phyloP scores from a whole-genome alignment of 768 basidiomycete species.

The Auriscalpium microsporum region DNA sequence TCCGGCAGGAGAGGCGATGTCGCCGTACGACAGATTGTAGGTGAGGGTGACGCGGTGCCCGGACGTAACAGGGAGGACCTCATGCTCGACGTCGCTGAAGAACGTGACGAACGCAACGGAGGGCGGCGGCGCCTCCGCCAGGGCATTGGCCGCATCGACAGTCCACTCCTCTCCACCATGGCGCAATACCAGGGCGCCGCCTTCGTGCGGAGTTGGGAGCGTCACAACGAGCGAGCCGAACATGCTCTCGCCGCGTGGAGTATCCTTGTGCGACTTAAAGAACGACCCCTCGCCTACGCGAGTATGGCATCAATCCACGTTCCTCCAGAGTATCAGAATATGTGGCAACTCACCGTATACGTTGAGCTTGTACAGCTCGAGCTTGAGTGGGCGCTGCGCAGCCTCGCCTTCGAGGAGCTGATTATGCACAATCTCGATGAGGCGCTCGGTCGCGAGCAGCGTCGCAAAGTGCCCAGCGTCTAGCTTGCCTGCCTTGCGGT shows the following conservation, averaged over 20 bases:
- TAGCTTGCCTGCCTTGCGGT: constrained; percentile 3
- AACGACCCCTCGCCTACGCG: constrained; percentile 20
- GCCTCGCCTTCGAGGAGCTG: constrained; percentile 1
- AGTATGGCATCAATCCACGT: too few species aligned
- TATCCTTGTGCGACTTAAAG: constrained; percentile 38
- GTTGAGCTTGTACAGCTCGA: constrained; percentile 5
- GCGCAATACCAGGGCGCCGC: constrained; percentile 29
- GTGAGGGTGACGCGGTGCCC: constrained; percentile 35
- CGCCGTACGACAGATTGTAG: constrained; percentile 27
- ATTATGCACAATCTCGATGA: not conserved
- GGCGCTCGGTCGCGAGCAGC: not conserved
- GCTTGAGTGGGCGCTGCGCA: not conserved
- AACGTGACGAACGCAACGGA: constrained; percentile 22
- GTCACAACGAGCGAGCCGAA: constrained; percentile 16
- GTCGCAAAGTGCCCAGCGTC: not conserved
- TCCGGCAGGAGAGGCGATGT: too few species aligned
- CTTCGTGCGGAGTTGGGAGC: constrained; percentile 10
- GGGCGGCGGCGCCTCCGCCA: not conserved
- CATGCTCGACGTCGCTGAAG: constrained; percentile 35
- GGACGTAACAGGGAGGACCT: constrained; percentile 27
- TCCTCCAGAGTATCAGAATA: too few species aligned
- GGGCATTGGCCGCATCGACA: not conserved
- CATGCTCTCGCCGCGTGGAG: constrained; percentile 37
- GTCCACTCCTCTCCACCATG: constrained; percentile 22
- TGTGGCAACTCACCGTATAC: constrained; percentile 1